phyloP scores from a whole-genome alignment of 106 monocot genomes.

The Iris macrosiphon region DNA sequence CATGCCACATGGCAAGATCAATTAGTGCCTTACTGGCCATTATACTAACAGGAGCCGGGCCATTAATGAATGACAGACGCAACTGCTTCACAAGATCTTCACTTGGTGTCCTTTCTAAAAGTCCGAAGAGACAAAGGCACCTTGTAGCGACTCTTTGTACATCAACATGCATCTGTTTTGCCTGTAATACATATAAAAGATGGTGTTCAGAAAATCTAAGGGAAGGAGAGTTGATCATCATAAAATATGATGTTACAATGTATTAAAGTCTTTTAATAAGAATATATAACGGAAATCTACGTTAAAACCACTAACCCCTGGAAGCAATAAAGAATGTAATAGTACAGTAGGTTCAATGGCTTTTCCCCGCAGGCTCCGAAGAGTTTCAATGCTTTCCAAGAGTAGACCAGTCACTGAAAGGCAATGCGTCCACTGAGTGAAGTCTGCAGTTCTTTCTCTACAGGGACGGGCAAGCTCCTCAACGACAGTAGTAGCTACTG shows the following conservation, averaged over 20 bases:
- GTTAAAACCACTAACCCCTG: conserved; percentile 46
- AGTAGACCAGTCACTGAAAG: conserved; percentile 67
- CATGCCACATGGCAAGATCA: conserved; percentile 86
- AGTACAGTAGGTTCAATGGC: conserved; percentile 62
- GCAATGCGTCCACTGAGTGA: conserved; percentile 92
- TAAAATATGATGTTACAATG: background rate
- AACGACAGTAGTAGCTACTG: conserved; percentile 32
- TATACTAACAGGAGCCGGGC: conserved; percentile 43
- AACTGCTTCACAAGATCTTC: conserved; percentile 75
- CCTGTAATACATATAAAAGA: conserved; percentile 32
- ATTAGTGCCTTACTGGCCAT: conserved; percentile 79
- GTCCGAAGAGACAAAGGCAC: conserved; percentile 72
- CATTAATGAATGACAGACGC: conserved; percentile 52
- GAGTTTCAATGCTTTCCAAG: conserved; percentile 56
- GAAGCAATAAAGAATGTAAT: conserved; percentile 79
- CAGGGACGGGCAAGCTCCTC: conserved; percentile 73
- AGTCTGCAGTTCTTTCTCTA: conserved; percentile 81
- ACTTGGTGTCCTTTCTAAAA: conserved; percentile 65
- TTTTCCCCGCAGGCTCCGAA: conserved; percentile 43
- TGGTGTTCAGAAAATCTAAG: background rate
- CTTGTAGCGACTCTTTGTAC: conserved; percentile 68
- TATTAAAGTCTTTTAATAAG: background rate
- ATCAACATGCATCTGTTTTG: conserved; percentile 64
- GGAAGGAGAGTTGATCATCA: background rate
- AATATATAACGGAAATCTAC: background rate